Base-by-base conservation (phyloP, 2,329 filamentous ascomycete genomes). In the Stagonosporopsis rhizophila region DNA sequence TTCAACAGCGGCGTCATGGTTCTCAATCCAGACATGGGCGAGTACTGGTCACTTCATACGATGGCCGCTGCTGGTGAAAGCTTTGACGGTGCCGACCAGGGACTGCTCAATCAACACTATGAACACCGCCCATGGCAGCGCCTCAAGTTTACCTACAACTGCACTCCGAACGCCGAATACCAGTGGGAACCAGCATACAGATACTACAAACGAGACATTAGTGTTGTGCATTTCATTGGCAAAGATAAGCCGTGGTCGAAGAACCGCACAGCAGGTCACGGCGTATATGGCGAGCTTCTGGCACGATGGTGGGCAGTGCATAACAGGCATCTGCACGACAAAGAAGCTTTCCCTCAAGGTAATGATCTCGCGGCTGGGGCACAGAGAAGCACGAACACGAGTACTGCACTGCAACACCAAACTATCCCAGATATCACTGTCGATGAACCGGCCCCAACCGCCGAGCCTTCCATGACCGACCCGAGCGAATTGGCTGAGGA, bases 1-100 rank as follows among this genome's bases (percentile, higher is more conserved):
- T 98, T 98, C 86, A 99, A 99, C 78, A 92, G 90, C n/a, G 95
- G 95, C 70, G 87, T 99, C 67, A 96, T 99, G 92, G 92, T 92
- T 32, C 78, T 99, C 57, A 89, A 84, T 15, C 95, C 95, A 30
- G 89, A 94, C 77, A 82, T 93, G 84, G 89, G 89, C 54, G 93
- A 96, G 65, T 98, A 93, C 77, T 89, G 92, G 78, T 90, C 91
- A 38, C 83, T 99, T 72, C 82, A 87, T 61, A 91, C 90, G 61
- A 87, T 97, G 82, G 92, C 95, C 23, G 85, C 92, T 66, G 83
- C 88, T 52, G 93, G 93, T 23, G 90, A 94, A 73, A 97, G 93
- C 62, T 99, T 99, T 72, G 95, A 99, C 74, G 95, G 95, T 44
- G 95, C 95, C 34, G 95, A 99, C 74, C 95, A 99, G 78, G 95